A percentile compares a stretch with the other conserved stretches of the same genome.
These are phyloP conservation scores for Phialocephala subalpina DNA, from an alignment of 2,329 filamentous ascomycete species.

Conservation along the genomic window DNA sequence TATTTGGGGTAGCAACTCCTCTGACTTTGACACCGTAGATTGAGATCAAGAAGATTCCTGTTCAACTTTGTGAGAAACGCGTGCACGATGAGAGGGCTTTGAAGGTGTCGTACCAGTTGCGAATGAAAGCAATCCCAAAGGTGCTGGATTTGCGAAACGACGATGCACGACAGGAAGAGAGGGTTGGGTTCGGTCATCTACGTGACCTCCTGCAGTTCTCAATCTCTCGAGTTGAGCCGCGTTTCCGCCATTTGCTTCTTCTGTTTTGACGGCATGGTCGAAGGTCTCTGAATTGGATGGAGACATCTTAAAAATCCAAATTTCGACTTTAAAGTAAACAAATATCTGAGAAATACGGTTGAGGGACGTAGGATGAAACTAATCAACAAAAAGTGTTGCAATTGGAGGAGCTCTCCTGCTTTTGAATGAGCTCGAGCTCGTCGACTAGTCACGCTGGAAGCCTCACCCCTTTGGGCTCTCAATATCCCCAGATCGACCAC, in stretches of 20 bases:
- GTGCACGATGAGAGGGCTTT: background rate
- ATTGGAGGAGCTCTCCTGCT: background rate
- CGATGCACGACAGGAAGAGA: slow-evolving; percentile 42
- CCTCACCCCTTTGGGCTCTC: background rate
- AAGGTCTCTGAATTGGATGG: slow-evolving; percentile 2
- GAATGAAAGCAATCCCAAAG: slow-evolving; percentile 49
- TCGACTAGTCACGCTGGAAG: background rate
- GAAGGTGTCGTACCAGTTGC: slow-evolving; percentile 41
- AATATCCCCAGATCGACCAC: too few species aligned
- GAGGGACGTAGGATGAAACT: background rate
- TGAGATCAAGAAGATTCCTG: slow-evolving; percentile 23
- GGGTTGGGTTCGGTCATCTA: slow-evolving; percentile 19
- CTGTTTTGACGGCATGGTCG: slow-evolving; percentile 17
- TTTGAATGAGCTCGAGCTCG: background rate
- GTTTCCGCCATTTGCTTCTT: slow-evolving; percentile 15
- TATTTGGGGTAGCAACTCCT: slow-evolving; percentile 19
- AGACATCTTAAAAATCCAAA: background rate
- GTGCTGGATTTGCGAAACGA: slow-evolving; percentile 23
- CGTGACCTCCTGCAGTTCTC: slow-evolving; percentile 19
- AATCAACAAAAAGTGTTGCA: background rate
- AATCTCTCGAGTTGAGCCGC: slow-evolving; percentile 12
- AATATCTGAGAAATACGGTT: background rate
- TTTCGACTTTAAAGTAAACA: background rate
- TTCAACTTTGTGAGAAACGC: background rate
- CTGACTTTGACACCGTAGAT: slow-evolving; percentile 18